Evolutionary conservation across 2,329 filamentous ascomycete species (phyloP).

Genomic region (Penicillium sp.): DNA sequence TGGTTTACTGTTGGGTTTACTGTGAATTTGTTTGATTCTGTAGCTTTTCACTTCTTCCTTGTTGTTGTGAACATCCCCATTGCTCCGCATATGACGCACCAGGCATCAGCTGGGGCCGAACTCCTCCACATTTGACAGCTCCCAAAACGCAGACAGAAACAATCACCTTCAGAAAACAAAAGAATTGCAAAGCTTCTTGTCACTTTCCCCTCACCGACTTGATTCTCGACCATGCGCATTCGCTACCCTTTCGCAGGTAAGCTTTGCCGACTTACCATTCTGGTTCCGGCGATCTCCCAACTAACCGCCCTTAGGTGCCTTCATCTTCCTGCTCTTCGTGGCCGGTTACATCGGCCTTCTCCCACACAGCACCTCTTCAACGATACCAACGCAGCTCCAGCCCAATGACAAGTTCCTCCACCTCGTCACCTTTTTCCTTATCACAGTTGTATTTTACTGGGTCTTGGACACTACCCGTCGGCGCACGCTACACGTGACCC

Average conservation of each 20-base stretch:
- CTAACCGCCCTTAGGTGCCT: slow-evolving; percentile 48
- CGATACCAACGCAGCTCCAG: slow-evolving; percentile 41
- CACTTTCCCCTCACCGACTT: background rate
- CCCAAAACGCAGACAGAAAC: background rate
- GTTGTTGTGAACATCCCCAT: slow-evolving; percentile 4
- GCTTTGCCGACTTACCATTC: slow-evolving; percentile 24
- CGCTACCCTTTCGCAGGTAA: slow-evolving; percentile 79
- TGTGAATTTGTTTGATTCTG: background rate
- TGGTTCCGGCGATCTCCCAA: slow-evolving; percentile 7
- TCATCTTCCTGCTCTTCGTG: slow-evolving; percentile 58
- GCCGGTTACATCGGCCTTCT: slow-evolving; percentile 75
- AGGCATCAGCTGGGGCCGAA: slow-evolving; percentile 16
- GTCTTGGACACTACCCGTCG: slow-evolving; percentile 83
- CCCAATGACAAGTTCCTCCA: slow-evolving; percentile 89
- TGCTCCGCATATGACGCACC: slow-evolving; percentile 25
- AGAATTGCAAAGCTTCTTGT: background rate
- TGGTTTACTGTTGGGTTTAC: background rate
- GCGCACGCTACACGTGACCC: slow-evolving; percentile 71
- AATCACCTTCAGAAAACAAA: background rate
- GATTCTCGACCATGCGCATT: slow-evolving; percentile 60
- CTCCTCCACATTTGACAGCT: slow-evolving; percentile 15
- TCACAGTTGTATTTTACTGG: slow-evolving; percentile 88
- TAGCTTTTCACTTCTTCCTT: background rate
- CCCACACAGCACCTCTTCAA: slow-evolving; percentile 33
- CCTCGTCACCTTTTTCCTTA: slow-evolving; percentile 75